Percentiles rank a stretch among this genome's conserved stretches.
phyloP scores from a whole-genome alignment of 2,329 filamentous ascomycete genomes.

The Exophiala lecanii-corni region DNA sequence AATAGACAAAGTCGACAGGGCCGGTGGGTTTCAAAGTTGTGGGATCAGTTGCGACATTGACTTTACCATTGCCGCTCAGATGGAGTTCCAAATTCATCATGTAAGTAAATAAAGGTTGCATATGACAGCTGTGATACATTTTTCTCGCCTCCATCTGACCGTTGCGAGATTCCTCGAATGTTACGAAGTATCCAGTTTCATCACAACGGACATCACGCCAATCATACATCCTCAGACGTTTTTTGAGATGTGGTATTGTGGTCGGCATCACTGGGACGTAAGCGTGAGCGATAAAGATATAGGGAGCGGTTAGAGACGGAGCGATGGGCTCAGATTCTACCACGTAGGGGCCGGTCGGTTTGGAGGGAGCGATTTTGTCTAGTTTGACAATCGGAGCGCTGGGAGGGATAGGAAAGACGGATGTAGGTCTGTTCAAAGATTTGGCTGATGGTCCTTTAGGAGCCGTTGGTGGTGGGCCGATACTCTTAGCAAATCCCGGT shows the following conservation, averaged over 20 bases:
- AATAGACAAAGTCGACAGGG: slow-evolving; percentile 22
- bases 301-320: slow-evolving; percentile 70
- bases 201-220: slow-evolving; percentile 82
- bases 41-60: slow-evolving; percentile 45
- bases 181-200: slow-evolving; percentile 79
- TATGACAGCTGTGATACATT: slow-evolving; percentile 74
- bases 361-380: slow-evolving; percentile 31
- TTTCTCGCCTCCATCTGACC: slow-evolving; percentile 77
- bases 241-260: slow-evolving; percentile 85
- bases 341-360: slow-evolving; percentile 42
- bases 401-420: slow-evolving; percentile 18
- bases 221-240: slow-evolving; percentile 75
- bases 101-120: slow-evolving; percentile 85
- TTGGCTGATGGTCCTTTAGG: slow-evolving; percentile 75
- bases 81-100: slow-evolving; percentile 86
- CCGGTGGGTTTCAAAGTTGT: slow-evolving; percentile 13
- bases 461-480: slow-evolving; percentile 72
- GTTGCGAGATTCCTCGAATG: slow-evolving; percentile 73
- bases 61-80: slow-evolving; percentile 61
- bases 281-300: slow-evolving; percentile 81
- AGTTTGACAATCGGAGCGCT: slow-evolving; percentile 16
- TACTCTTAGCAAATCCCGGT: slow-evolving; percentile 43
- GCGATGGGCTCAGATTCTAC: slow-evolving; percentile 65
- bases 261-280: slow-evolving; percentile 82
- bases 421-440: slow-evolving; percentile 33